Conservation (phyloP, 768 basidiomycete species). For the Xerocomus brunneocitrinus region DNA sequence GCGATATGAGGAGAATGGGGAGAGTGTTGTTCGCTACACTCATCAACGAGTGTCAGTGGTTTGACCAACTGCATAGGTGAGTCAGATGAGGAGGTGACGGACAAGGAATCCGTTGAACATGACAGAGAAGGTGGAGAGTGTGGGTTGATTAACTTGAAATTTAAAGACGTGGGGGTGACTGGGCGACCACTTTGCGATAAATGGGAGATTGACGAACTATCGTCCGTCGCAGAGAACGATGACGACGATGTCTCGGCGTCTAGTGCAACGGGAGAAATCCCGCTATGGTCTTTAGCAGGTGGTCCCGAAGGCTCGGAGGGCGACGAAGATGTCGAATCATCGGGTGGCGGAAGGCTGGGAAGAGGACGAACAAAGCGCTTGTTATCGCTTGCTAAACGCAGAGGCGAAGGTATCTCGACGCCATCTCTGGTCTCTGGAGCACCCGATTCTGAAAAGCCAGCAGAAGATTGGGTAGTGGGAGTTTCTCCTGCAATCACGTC, state of each 20-base stretch:
- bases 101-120: conserved; percentile 58
- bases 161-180: conserved; percentile 33
- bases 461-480: neutral
- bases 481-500: conserved; percentile 1
- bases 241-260: conserved; percentile 23
- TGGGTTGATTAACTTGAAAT: conserved; percentile 23
- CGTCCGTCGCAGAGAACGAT: conserved; percentile 26
- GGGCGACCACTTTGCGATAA: conserved; percentile 29
- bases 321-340: conserved; percentile 6
- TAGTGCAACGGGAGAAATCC: neutral
- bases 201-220: conserved; percentile 33
- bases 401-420: neutral
- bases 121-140: conserved; percentile 47
- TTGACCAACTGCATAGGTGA: conserved; percentile 32
- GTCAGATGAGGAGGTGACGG: conserved; percentile 50
- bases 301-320: conserved; percentile 2
- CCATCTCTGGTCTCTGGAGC: neutral
- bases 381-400: conserved; percentile 9
- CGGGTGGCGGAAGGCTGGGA: conserved; percentile 20
- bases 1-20: conserved; percentile 27
- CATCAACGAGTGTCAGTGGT: conserved; percentile 35
- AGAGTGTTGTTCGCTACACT: conserved; percentile 22
- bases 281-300: neutral
- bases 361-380: conserved; percentile 21
- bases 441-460: neutral